Evolutionary conservation across 768 basidiomycete species (phyloP).

Genomic region (Tylopilus balloui): DNA sequence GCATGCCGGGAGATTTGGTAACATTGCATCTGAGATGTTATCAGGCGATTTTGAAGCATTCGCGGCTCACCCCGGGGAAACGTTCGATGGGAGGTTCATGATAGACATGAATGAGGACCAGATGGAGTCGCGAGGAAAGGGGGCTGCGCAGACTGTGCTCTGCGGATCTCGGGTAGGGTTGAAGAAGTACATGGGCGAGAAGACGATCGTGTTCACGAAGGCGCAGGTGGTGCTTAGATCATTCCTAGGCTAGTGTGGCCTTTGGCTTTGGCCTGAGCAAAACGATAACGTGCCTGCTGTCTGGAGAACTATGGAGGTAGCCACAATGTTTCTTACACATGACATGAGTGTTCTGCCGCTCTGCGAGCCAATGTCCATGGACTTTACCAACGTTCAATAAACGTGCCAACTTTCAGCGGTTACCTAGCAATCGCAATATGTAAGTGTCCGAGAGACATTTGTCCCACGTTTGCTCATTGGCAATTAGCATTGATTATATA

Average conservation of each 20-base stretch:
- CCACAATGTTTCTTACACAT: too few relatives aligned
- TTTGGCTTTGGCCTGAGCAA: neutral
- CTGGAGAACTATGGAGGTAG: too few relatives aligned
- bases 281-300: too few relatives aligned
- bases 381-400: too few relatives aligned
- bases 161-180: neutral
- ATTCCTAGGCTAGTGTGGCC: neutral
- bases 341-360: too few relatives aligned
- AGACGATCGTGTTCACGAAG: neutral
- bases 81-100: neutral
- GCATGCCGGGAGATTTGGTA: neutral
- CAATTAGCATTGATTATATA: too few relatives aligned
- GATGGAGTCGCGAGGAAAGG: neutral
- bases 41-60: neutral
- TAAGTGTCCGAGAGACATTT: too few relatives aligned
- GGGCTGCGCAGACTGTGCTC: neutral
- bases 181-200: neutral
- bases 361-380: too few relatives aligned
- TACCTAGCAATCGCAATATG: too few relatives aligned
- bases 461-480: too few relatives aligned
- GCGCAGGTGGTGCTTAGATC: neutral
- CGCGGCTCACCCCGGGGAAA: neutral
- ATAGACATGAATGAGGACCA: neutral
- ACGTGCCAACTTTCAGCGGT: too few relatives aligned
- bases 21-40: conserved; percentile 1